These are phyloP conservation scores for Limnanthes douglasii DNA, from an alignment of 345 rosid genomes.

Conservation along the genomic window DNA sequence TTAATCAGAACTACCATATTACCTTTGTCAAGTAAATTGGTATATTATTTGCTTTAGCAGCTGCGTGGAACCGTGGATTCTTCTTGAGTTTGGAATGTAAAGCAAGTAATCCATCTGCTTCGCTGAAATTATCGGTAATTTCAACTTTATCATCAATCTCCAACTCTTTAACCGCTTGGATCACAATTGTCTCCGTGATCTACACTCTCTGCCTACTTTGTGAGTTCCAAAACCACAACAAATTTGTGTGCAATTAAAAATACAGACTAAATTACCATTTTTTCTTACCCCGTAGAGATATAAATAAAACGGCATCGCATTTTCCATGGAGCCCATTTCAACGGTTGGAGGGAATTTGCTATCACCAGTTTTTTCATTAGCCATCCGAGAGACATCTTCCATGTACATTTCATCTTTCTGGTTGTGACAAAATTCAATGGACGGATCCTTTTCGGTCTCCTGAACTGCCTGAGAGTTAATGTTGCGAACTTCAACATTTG, in stretches of 20 bases:
- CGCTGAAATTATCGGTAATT: conserved; percentile 53
- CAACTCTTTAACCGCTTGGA: conserved; percentile 55
- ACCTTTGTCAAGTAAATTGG: conserved; percentile 78
- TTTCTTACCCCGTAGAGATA: conserved; percentile 63
- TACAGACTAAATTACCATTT: conserved; percentile 1
- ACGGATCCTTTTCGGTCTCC: conserved; percentile 17
- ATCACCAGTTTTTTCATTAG: conserved; percentile 12
- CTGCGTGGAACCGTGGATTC: conserved; percentile 63
- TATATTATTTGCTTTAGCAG: conserved; percentile 46
- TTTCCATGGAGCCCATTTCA: conserved; percentile 20
- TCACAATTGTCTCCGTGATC: conserved; percentile 53
- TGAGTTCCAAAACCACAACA: conserved; percentile 13
- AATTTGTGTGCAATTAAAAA: not conserved
- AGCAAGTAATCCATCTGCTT: conserved; percentile 77
- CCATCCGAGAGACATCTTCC: conserved; percentile 15
- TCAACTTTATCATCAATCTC: conserved; percentile 33
- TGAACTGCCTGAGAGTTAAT: conserved; percentile 22
- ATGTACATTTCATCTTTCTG: conserved; percentile 16
- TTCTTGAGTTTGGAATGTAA: conserved; percentile 75
- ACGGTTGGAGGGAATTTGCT: conserved; percentile 13
- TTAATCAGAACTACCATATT: conserved; percentile 2
- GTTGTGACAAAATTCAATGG: conserved; percentile 6
- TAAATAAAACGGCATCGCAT: conserved; percentile 18
- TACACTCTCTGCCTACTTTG: conserved; percentile 29
- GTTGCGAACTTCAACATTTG: conserved; percentile 53